phyloP scores from a whole-genome alignment of 192 early-diverging fungal species.

The Dissophora ornata region DNA sequence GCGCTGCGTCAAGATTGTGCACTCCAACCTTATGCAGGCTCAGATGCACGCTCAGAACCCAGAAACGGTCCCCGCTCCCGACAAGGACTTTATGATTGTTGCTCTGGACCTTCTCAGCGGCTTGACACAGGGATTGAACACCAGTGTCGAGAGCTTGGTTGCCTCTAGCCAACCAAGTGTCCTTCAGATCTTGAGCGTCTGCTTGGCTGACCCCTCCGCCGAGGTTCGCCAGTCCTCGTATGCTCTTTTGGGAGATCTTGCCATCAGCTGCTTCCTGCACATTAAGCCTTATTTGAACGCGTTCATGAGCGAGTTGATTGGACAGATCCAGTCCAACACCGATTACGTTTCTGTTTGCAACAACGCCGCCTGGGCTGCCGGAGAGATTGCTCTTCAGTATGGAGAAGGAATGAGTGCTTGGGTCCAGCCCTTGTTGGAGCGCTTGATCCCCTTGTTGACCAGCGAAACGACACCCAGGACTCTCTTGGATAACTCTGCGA shows the following conservation, averaged over 20 bases:
- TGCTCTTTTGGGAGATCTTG: conserved; percentile 96
- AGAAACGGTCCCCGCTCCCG: conserved; percentile 72
- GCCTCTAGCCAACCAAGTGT: conserved; percentile 75
- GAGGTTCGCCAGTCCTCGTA: conserved; percentile 97
- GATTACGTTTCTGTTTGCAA: conserved; percentile 92
- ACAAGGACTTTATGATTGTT: conserved; percentile 97
- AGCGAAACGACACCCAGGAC: conserved; percentile 73
- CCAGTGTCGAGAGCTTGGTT: conserved; percentile 80
- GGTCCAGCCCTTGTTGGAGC: conserved; percentile 81
- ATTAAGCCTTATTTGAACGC: conserved; percentile 83
- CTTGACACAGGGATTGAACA: conserved; percentile 90
- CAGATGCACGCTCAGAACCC: conserved; percentile 65
- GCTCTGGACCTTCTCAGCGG: conserved; percentile 95
- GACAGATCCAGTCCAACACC: conserved; percentile 77
- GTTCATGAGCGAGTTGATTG: conserved; percentile 83
- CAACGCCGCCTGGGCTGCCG: conserved; percentile 98
- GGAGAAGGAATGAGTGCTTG: conserved; percentile 85
- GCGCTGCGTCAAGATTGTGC: conserved; percentile 91
- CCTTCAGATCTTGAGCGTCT: conserved; percentile 82
- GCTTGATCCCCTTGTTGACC: conserved; percentile 86
- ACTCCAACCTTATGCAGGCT: conserved; percentile 77
- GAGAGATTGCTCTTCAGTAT: conserved; percentile 93
- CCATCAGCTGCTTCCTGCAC: conserved; percentile 88
- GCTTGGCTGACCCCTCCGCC: conserved; percentile 77
- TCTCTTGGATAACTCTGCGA: conserved; percentile 95